Conservation (phyloP, 768 basidiomycete species). For the Amanita pallidorosea region DNA sequence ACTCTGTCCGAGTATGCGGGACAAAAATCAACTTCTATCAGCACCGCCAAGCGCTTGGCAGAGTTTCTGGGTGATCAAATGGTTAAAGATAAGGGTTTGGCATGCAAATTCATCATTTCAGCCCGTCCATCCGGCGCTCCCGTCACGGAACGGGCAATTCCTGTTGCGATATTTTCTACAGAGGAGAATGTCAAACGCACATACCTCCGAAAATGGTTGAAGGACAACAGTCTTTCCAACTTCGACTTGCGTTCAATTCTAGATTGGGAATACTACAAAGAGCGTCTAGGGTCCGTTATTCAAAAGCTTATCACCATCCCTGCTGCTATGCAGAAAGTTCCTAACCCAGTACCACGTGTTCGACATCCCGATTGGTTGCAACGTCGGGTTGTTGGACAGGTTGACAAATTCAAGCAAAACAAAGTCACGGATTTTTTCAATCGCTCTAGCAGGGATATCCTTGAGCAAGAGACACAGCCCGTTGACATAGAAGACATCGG, state of each 20-base stretch:
- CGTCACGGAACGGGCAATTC: constrained; percentile 94
- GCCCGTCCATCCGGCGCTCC: constrained; percentile 87
- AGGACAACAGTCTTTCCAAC: constrained; percentile 75
- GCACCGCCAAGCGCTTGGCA: constrained; percentile 87
- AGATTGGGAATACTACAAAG: constrained; percentile 98
- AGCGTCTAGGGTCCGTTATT: constrained; percentile 93
- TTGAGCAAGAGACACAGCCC: constrained; percentile 19
- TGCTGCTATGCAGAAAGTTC: constrained; percentile 94
- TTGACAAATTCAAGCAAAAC: constrained; percentile 98
- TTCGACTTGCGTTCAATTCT: constrained; percentile 92
- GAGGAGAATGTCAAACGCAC: constrained; percentile 84
- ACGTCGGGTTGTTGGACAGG: constrained; percentile 75
- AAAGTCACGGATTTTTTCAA: constrained; percentile 94
- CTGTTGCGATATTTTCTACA: constrained; percentile 95
- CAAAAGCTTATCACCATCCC: constrained; percentile 99
- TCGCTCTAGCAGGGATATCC: constrained; percentile 21
- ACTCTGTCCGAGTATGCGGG: constrained; percentile 92
- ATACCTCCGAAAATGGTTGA: constrained; percentile 94
- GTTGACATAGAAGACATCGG: constrained; percentile 43
- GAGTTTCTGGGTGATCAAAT: constrained; percentile 97
- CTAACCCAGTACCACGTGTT: constrained; percentile 93
- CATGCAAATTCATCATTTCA: constrained; percentile 98
- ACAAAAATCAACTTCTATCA: constrained; percentile 98
- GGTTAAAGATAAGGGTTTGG: constrained; percentile 99
- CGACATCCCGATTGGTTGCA: constrained; percentile 97